Evolutionary conservation across 306 rosid genomes (phyloP).

Genomic region (Styphnolobium japonicum): DNA sequence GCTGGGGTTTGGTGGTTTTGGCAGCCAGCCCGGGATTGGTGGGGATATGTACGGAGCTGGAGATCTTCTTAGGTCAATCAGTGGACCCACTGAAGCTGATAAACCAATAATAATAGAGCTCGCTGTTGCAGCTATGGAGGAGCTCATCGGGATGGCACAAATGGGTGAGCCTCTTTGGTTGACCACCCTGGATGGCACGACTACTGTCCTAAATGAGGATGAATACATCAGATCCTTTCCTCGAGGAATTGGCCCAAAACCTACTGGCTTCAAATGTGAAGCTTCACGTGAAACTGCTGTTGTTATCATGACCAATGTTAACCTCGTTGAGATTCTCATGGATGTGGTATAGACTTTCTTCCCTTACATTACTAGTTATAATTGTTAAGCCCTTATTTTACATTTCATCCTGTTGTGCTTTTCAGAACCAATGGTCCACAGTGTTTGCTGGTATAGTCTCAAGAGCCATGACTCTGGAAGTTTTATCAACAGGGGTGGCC

Average conservation of each 20-base stretch:
- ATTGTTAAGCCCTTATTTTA: too few relatives aligned
- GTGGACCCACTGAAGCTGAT: slow-evolving; percentile 70
- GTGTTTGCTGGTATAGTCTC: slow-evolving; percentile 89
- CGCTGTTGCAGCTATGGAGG: slow-evolving; percentile 97
- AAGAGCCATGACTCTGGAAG: slow-evolving; percentile 88
- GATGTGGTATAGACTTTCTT: slow-evolving; percentile 57
- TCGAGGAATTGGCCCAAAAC: slow-evolving; percentile 75
- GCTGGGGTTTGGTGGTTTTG: slow-evolving; percentile 62
- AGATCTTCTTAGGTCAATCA: slow-evolving; percentile 70
- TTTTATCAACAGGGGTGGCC: slow-evolving; percentile 90
- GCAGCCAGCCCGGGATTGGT: slow-evolving; percentile 52
- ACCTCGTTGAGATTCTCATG: slow-evolving; percentile 94
- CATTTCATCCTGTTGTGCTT: neutral
- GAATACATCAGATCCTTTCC: slow-evolving; percentile 82
- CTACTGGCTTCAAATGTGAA: slow-evolving; percentile 67
- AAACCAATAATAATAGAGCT: slow-evolving; percentile 91
- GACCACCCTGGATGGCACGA: slow-evolving; percentile 60
- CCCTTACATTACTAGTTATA: neutral
- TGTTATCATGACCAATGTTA: slow-evolving; percentile 87
- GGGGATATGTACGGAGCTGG: slow-evolving; percentile 68
- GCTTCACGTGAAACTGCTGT: slow-evolving; percentile 80
- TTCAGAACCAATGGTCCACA: slow-evolving; percentile 84
- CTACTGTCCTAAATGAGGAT: slow-evolving; percentile 64
- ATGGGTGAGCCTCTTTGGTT: slow-evolving; percentile 91
- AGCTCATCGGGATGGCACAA: slow-evolving; percentile 82